Conservation (phyloP, 768 basidiomycete genomes). For the Cystofilobasidium macerans region DNA sequence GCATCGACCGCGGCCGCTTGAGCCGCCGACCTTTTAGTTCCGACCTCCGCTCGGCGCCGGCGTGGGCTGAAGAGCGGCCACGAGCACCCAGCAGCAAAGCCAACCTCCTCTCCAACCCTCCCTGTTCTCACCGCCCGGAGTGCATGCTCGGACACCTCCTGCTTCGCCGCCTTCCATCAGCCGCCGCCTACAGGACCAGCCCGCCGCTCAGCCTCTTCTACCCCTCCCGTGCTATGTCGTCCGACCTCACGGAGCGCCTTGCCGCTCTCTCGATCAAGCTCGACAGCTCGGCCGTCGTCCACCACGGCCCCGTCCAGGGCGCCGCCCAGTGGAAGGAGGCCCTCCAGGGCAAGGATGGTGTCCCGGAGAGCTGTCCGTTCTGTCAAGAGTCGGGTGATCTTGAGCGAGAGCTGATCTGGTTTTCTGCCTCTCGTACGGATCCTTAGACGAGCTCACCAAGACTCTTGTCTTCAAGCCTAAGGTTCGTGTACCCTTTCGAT, state of each 20-base stretch:
- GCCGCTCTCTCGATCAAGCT: slow-evolving; percentile 29
- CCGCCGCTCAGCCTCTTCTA: background rate
- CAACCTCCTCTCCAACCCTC: background rate
- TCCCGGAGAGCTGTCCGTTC: slow-evolving; percentile 36
- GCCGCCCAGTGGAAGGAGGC: slow-evolving; percentile 68
- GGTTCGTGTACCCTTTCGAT: slow-evolving; percentile 9
- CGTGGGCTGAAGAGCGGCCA: no score
- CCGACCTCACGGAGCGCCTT: slow-evolving; percentile 31
- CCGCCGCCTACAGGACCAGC: background rate
- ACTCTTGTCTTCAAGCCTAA: slow-evolving; percentile 93
- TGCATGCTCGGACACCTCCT: slow-evolving; percentile 20
- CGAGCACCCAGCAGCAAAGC: no score
- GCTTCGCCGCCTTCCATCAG: background rate
- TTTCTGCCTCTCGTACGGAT: background rate
- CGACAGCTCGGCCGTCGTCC: slow-evolving; percentile 33
- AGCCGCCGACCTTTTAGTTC: no score
- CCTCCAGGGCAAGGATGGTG: slow-evolving; percentile 45
- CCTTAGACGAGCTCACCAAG: slow-evolving; percentile 53
- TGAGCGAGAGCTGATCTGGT: background rate
- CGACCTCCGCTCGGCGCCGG: no score
- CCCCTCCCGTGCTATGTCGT: slow-evolving; percentile 30
- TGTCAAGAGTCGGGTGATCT: background rate
- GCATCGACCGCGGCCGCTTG: no score
- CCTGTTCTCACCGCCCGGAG: background rate
- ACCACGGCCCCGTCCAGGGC: slow-evolving; percentile 55